Base-by-base conservation (phyloP, 2,329 filamentous ascomycete genomes). In the Cadophora luteo-olivacea region DNA sequence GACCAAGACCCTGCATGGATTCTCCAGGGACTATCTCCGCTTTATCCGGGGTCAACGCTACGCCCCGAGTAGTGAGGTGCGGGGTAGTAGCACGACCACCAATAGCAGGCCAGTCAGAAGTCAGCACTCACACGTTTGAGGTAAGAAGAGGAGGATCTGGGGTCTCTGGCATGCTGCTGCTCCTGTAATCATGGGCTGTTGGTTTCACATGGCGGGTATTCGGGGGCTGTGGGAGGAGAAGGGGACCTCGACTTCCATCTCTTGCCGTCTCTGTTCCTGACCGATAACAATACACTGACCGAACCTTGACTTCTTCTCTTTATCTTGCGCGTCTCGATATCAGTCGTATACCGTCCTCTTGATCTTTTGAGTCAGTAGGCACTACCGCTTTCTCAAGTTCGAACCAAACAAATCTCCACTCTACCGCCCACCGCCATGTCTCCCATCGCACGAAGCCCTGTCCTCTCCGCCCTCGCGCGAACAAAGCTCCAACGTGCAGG, bases 401-500 rank as follows among this genome's bases (percentile, higher is more conserved):
- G 8, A 29, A 12, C 29, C 58, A 51, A 65, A 58, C 48, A 65
- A 51, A 65, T 62, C 48, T 68, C 51, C 48, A 48, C 55, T 61
- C 66, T 24, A 54, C 45, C 45, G 24, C 29, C 45, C 33, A 33
- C 22, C 64, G 64, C 36, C 48, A 70, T 69, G 65, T 67, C 67
- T 60, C 55, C 66, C 58, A 4, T 67, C 66, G 22, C 54, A 54
- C 64, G 68, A 57, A 55, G 48, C 32, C 64, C 69, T n/a, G 66
- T 70, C 60, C 66, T 70, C 48, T 65, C 69, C 36, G 57, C 68
- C 45, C 69, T 72, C 45, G 67, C 70, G 12, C 68, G 70, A 45
- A 71, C 66, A 38, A 66, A 60, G 41, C 29, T 70, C 29, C 69
- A 68, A 55, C 25, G 54, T 9, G 19, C 58, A 41, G 38, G 62